phyloP scores from a whole-genome alignment of 257 asterid genomes.

The Thymus quinquecostatus region DNA sequence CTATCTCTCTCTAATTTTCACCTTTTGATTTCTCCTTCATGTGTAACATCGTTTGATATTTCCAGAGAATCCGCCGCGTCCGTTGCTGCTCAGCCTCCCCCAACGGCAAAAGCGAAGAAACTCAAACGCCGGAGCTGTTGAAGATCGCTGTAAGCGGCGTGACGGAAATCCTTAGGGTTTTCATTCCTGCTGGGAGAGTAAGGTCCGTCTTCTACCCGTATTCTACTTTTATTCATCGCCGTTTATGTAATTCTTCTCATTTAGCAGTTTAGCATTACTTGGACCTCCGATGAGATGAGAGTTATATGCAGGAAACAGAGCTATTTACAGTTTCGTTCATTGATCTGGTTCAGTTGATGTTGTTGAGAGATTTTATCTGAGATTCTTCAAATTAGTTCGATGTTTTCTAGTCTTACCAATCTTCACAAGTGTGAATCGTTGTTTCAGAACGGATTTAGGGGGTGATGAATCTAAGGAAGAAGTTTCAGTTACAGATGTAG shows the following conservation, averaged over 20 bases:
- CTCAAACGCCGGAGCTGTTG: slow-evolving; percentile 58
- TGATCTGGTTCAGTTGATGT: background rate
- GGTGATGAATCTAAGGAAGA: slow-evolving; percentile 39
- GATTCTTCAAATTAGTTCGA: background rate
- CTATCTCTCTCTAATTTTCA: background rate
- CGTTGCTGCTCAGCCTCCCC: slow-evolving; percentile 56
- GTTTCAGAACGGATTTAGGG: slow-evolving; percentile 44
- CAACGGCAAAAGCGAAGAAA: slow-evolving; percentile 36
- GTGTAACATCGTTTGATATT: background rate
- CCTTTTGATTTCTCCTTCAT: background rate
- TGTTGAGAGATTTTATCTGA: background rate
- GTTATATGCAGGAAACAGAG: background rate
- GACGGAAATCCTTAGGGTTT: slow-evolving; percentile 66
- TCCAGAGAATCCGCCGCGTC: slow-evolving; percentile 43
- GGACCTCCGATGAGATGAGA: too few relatives aligned
- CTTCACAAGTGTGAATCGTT: slow-evolving; percentile 18
- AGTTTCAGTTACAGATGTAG: slow-evolving; percentile 43
- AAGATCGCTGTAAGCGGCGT: slow-evolving; percentile 63
- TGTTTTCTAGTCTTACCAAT: background rate
- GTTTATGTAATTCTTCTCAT: background rate
- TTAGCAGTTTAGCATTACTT: background rate
- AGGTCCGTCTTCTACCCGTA: slow-evolving; percentile 31
- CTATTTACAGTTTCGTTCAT: background rate
- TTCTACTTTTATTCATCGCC: background rate
- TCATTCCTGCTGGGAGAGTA: slow-evolving; percentile 40